Evolutionary conservation across 352 stramenopile genomes (phyloP).

Genomic region (Globisporangium nodosum): DNA sequence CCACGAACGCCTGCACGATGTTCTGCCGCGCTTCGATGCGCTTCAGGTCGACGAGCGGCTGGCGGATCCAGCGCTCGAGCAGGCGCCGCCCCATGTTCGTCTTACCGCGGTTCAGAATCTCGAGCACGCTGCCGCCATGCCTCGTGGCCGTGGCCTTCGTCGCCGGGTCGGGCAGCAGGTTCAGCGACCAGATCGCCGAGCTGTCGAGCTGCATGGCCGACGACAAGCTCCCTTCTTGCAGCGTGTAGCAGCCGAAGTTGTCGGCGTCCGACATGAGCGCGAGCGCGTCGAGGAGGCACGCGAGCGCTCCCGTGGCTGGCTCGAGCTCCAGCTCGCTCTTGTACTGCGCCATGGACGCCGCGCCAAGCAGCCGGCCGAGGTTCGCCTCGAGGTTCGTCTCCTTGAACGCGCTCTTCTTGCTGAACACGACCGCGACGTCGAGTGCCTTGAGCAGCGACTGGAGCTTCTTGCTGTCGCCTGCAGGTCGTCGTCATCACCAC

Average conservation of each 20-base stretch:
- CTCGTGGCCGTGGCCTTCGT: slow-evolving; percentile 24
- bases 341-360: slow-evolving; percentile 48
- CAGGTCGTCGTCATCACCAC: neutral
- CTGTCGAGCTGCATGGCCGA: slow-evolving; percentile 92
- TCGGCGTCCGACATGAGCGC: slow-evolving; percentile 66
- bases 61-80: slow-evolving; percentile 96
- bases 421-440: slow-evolving; percentile 45
- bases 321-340: slow-evolving; percentile 65
- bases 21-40: slow-evolving; percentile 89
- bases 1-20: slow-evolving; percentile 90
- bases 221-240: slow-evolving; percentile 58
- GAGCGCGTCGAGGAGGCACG: slow-evolving; percentile 60
- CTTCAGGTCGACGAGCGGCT: slow-evolving; percentile 90
- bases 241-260: slow-evolving; percentile 67
- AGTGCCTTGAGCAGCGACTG: slow-evolving; percentile 67
- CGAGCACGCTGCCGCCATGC: slow-evolving; percentile 84
- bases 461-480: slow-evolving; percentile 77
- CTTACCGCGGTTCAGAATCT: slow-evolving; percentile 93
- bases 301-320: slow-evolving; percentile 58
- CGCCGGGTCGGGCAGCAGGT: slow-evolving; percentile 83
- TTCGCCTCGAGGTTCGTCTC: slow-evolving; percentile 56
- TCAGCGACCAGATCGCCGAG: slow-evolving; percentile 89
- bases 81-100: slow-evolving; percentile 91
- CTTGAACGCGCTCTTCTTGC: slow-evolving; percentile 72
- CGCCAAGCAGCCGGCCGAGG: slow-evolving; percentile 51